phyloP scores from a whole-genome alignment of 2,329 filamentous ascomycete genomes.

The Hypoxylon sp. region DNA sequence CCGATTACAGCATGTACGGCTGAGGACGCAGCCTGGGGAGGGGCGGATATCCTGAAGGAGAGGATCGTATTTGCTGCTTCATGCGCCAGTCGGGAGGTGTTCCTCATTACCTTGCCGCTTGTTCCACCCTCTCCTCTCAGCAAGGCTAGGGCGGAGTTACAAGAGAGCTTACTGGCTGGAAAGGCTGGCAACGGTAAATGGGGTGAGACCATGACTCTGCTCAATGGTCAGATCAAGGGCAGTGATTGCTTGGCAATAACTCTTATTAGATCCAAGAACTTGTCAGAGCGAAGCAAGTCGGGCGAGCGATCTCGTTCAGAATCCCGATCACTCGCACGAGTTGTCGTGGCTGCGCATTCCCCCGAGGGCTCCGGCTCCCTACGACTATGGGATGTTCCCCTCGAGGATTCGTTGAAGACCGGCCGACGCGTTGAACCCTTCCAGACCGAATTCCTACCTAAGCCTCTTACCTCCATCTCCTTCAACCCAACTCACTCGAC shows the following conservation, averaged over 20 bases:
- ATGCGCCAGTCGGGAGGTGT: slow-evolving; percentile 65
- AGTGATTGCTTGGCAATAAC: slow-evolving; percentile 66
- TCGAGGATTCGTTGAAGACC: slow-evolving; percentile 54
- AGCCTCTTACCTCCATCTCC: slow-evolving; percentile 62
- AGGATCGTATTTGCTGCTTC: slow-evolving; percentile 69
- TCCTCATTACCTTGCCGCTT: slow-evolving; percentile 66
- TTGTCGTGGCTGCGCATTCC: slow-evolving; percentile 68
- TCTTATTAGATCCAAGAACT: slow-evolving; percentile 54
- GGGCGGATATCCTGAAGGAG: slow-evolving; percentile 59
- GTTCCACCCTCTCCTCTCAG: slow-evolving; percentile 68
- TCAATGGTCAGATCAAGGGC: slow-evolving; percentile 62
- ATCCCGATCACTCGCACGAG: slow-evolving; percentile 47
- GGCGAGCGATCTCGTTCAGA: slow-evolving; percentile 50
- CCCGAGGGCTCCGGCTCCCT: slow-evolving; percentile 67
- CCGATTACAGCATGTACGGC: slow-evolving; percentile 59
- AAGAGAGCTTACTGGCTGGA: slow-evolving; percentile 58
- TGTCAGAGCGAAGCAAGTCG: slow-evolving; percentile 47
- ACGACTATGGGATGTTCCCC: slow-evolving; percentile 65
- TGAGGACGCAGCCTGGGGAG: slow-evolving; percentile 59
- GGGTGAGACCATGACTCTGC: slow-evolving; percentile 65
- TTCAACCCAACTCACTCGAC: slow-evolving; percentile 69
- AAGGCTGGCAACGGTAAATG: slow-evolving; percentile 68
- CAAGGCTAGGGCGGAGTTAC: slow-evolving; percentile 64
- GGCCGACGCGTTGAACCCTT: slow-evolving; percentile 57
- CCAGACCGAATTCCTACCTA: slow-evolving; percentile 67